Base-by-base conservation (phyloP, 192 early-diverging fungal genomes). In the Entophlyctis helioformis region DNA sequence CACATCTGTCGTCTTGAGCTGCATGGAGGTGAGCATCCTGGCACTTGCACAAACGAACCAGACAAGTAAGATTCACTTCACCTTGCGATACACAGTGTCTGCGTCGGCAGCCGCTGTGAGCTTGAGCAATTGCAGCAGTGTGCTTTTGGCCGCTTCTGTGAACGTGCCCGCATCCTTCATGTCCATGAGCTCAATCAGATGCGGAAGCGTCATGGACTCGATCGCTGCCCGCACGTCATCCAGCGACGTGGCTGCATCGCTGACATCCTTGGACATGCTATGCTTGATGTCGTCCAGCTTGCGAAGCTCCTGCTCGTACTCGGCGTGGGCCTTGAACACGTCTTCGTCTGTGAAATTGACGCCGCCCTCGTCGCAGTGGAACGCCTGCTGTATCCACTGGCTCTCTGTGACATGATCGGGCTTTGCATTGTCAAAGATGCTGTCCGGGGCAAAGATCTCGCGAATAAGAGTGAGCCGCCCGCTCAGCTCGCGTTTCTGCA, bases 301-400 rank as follows among this genome's bases (percentile, higher is more conserved):
- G 10, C 31, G 10, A 1, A 54, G 2, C 21, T 48, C 52, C 11
- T 25, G 2, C 20, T 31, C n/a, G 31, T 54, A 54, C 12, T 22
- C 19, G 5, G 36, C 32, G 33, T 54, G 52, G 23, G 43, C 48
- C 16, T 12, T 0, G 7, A 26, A 22, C 1, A 54, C 52, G 6
- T 21, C 18, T 18, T 34, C 36, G 25, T 54, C 44, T 11, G 50
- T 23, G 26, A 54, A 54, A 36, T 37, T 11, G 10, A 36, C 27
- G 15, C 20, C 23, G 20, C 51, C 46, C 13, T 54, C 48, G 6
- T 20, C 52, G 36, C 32, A 8, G 16, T 54, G 52, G 48, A 54
- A 54, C 1, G 48, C 52, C 38, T 54, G 52, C 28, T 54, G 52
- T 9, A 54, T 54, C 52, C 52, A 54, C 33, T 54, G 52, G 15